Base-by-base conservation (phyloP, 2,329 filamentous ascomycete species). In the Madurella mycetomatis region DNA sequence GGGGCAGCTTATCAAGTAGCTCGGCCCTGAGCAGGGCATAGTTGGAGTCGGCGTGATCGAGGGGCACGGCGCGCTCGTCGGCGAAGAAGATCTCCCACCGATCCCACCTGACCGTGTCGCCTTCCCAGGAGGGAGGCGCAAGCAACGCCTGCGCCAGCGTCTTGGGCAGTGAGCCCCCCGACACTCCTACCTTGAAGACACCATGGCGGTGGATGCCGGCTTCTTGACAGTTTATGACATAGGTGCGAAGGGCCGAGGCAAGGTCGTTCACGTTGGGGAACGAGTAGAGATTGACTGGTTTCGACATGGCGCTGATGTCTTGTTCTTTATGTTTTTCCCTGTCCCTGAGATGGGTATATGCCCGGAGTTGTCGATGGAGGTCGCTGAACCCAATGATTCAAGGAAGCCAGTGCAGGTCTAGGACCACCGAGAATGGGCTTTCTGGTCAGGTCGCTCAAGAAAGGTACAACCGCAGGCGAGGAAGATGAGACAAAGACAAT, bases 51-150 rank as follows among this genome's bases (percentile, higher is more conserved):
- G 84, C 81, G 74, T 97, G 87, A 71, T 94, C 86, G 63, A 96
- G 85, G 18, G 94, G 88, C 50, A 97, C 94, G 64, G 90, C 90
- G 67, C 94, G 89, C 79, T 99, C 94, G 70, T 99, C 94, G 68
- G 92, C 92, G 73, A 96, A 97, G 80, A 97, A 99, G 68, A 99
- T 90, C 67, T 97, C 89, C 94, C 94, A 99, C 72, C 89, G 90
- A 69, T 80, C 77, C 73, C 95, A 96, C 65, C 87, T 78, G 62
- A 92, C 73, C 4, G 76, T 79, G 67, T 91, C 88, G 53, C 85
- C 69, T 41, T 73, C 67, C 9, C 72, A 76, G 18, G 31, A 73
- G 73, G 62, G 67, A 74, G 64, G 81, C 67, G 82, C 68, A 25
- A 97, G 83, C 11, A 97, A 83, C 9, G 91, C 91, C 70, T 90